These are phyloP conservation scores for Sedum album DNA, from an alignment of 164 flowering plant species.

Conservation along the genomic window DNA sequence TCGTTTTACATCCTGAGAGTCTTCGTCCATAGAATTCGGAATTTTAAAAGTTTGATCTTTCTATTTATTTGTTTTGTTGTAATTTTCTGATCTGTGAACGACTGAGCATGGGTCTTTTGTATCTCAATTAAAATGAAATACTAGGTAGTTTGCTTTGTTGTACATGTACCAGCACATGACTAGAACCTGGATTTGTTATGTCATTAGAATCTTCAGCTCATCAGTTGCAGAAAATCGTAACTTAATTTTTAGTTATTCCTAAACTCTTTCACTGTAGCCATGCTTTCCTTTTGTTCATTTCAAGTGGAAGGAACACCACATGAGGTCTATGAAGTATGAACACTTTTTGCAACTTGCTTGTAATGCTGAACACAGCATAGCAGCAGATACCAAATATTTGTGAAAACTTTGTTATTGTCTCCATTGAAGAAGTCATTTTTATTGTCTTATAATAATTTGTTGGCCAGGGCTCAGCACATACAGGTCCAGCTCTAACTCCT, in stretches of 20 bases:
- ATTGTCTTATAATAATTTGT: not conserved
- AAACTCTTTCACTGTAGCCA: not conserved
- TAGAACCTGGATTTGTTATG: not conserved
- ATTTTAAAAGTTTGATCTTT: not conserved
- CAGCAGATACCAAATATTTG: not conserved
- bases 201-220: not conserved
- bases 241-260: not conserved
- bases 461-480: conserved; percentile 93
- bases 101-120: not conserved
- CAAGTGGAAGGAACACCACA: not conserved
- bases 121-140: not conserved
- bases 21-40: not conserved
- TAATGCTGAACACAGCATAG: not conserved
- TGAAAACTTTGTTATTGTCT: not conserved
- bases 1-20: not conserved
- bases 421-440: not conserved
- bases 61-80: not conserved
- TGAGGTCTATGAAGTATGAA: not conserved
- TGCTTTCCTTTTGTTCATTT: not conserved
- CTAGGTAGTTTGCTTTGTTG: not conserved
- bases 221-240: not conserved
- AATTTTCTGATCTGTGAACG: not conserved
- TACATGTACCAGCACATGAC: not conserved
- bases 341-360: not conserved
- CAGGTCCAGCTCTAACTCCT: conserved; percentile 97